Evolutionary conservation across 2,329 filamentous ascomycete genomes (phyloP).

Genomic region (Aspergillus sp.): DNA sequence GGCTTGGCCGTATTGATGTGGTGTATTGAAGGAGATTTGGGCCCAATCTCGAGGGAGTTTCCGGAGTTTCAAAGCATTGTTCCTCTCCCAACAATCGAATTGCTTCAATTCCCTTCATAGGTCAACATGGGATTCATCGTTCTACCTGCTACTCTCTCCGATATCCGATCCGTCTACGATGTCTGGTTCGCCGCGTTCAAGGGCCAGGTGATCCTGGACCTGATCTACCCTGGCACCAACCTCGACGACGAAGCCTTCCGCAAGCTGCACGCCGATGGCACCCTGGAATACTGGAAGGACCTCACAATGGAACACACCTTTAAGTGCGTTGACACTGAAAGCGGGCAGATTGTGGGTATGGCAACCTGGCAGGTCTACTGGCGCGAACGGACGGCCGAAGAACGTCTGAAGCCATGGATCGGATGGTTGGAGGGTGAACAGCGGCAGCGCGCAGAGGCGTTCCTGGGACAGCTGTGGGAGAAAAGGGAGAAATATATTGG

Average conservation of each 20-base stretch:
- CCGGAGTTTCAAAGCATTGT: too few relatives aligned
- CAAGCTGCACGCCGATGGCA: neutral
- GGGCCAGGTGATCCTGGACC: neutral
- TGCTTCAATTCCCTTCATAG: too few relatives aligned
- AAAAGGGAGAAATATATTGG: neutral
- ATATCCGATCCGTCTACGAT: neutral
- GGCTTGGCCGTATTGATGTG: neutral
- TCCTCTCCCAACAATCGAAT: neutral
- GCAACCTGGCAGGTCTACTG: conserved; percentile 47
- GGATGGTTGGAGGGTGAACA: conserved; percentile 47
- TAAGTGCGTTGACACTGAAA: conserved; percentile 33
- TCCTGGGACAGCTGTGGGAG: neutral
- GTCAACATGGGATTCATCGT: neutral
- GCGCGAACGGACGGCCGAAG: conserved; percentile 36
- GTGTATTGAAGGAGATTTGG: neutral
- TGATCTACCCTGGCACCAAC: neutral
- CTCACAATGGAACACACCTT: neutral
- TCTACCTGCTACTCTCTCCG: neutral
- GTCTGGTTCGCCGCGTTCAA: conserved; percentile 1
- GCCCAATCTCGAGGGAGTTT: too few relatives aligned
- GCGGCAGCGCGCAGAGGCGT: conserved; percentile 27
- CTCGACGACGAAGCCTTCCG: neutral
- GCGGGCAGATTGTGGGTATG: conserved; percentile 47
- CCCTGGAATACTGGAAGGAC: neutral
- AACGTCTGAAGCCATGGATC: conserved; percentile 45